phyloP scores from a whole-genome alignment of 495 filamentous ascomycete species.

The Xylaria palmicola region DNA sequence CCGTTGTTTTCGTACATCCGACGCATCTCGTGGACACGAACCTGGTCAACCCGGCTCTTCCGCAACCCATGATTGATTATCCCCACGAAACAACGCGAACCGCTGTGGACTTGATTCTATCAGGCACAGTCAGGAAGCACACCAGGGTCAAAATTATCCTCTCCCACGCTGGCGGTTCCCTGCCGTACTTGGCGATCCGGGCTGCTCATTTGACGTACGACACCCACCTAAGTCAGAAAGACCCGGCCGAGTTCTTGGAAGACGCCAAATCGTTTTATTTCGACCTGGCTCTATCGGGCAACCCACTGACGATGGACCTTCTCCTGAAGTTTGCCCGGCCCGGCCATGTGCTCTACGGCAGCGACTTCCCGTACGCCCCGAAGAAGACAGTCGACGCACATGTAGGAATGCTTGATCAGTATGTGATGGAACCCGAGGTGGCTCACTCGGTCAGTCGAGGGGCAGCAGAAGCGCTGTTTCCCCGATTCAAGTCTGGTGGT shows the following conservation, averaged over 20 bases:
- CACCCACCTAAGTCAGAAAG: not conserved
- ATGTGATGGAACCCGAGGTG: no score
- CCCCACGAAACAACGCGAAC: slow-evolving; percentile 54
- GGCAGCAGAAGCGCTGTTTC: no score
- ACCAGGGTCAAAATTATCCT: slow-evolving; percentile 51
- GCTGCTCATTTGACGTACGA: not conserved
- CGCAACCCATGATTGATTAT: slow-evolving; percentile 51
- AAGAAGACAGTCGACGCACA: no score
- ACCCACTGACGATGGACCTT: not conserved
- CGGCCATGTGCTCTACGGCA: not conserved
- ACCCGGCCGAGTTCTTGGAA: not conserved
- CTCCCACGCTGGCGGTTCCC: slow-evolving; percentile 51
- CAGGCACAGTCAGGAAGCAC: slow-evolving; percentile 28
- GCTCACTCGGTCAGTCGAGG: no score
- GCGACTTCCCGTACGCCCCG: not conserved
- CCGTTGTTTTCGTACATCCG: slow-evolving; percentile 54
- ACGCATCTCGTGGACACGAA: slow-evolving; percentile 43
- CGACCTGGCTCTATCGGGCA: not conserved
- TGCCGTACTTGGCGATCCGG: slow-evolving; percentile 40
- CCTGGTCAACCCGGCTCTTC: slow-evolving; percentile 38
- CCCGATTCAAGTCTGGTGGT: no score
- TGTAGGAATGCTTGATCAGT: no score
- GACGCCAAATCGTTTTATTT: not conserved
- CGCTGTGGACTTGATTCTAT: slow-evolving; percentile 49
- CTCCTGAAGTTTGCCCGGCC: not conserved